phyloP scores from a whole-genome alignment of 169 alveolate species.

The Cystoisospora suis region DNA sequence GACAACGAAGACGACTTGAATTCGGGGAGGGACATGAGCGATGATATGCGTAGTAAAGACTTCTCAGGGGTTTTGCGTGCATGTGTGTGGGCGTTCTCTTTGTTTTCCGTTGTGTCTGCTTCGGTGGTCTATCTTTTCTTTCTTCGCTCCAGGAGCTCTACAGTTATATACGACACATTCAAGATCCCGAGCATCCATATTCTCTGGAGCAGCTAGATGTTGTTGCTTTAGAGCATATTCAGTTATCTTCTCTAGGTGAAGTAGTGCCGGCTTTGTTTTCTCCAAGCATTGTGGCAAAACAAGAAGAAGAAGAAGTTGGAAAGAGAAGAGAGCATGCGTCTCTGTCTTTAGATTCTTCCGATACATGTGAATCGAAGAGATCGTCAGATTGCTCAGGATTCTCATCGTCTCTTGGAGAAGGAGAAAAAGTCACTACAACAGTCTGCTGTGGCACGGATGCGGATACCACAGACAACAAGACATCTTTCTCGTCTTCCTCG shows the following conservation, averaged over 20 bases:
- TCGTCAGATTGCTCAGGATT: too few species aligned
- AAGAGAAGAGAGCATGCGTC: too few species aligned
- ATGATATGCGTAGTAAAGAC: neutral
- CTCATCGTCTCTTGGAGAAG: too few species aligned
- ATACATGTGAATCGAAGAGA: too few species aligned
- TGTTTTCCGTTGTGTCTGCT: neutral
- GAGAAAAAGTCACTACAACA: too few species aligned
- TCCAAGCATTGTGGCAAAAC: too few species aligned
- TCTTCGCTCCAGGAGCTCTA: constrained; percentile 84
- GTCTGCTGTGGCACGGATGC: too few species aligned
- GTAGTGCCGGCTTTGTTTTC: neutral
- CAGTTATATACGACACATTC: constrained; percentile 89
- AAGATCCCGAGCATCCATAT: constrained; percentile 98
- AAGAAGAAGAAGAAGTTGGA: too few species aligned
- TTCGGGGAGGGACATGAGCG: neutral
- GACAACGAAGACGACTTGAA: neutral
- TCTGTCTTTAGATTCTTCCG: too few species aligned
- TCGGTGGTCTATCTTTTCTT: neutral
- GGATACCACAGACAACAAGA: too few species aligned
- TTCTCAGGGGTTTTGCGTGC: neutral
- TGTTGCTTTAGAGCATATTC: constrained; percentile 86
- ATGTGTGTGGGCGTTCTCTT: neutral
- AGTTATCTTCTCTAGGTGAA: constrained; percentile 50
- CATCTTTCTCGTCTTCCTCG: too few species aligned
- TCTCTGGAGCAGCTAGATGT: constrained; percentile 95